phyloP scores from a whole-genome alignment of 768 basidiomycete genomes.

The Neoboletus magnificus region DNA sequence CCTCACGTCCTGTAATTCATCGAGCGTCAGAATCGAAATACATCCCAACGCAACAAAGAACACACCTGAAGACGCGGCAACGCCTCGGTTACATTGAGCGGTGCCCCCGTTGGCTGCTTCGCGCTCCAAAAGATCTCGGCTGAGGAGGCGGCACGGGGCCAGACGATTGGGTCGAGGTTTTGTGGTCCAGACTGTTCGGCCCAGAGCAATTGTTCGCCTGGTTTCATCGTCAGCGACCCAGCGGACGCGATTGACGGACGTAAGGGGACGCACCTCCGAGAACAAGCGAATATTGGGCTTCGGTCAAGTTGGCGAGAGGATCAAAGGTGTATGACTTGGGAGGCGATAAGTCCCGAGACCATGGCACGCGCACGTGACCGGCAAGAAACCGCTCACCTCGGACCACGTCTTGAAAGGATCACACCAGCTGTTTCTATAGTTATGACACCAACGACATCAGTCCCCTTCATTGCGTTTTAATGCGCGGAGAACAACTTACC shows the following conservation, averaged over 20 bases:
- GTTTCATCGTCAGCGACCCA: not conserved
- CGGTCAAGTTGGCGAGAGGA: constrained; percentile 43
- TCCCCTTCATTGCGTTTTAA: not conserved
- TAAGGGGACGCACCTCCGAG: constrained; percentile 29
- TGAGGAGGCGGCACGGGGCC: constrained; percentile 46
- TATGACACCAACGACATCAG: not conserved
- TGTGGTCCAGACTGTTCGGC: constrained; percentile 43
- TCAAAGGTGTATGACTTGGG: constrained; percentile 47
- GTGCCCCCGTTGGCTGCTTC: constrained; percentile 31
- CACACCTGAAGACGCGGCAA: constrained; percentile 47
- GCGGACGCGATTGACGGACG: not conserved
- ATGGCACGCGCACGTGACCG: not conserved
- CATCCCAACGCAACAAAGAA: not conserved
- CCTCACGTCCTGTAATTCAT: constrained; percentile 34
- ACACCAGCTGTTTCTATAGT: constrained; percentile 43
- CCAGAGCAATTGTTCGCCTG: constrained; percentile 44
- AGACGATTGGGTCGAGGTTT: constrained; percentile 32
- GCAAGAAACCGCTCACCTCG: constrained; percentile 29
- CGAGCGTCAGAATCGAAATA: not conserved
- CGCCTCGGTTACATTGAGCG: constrained; percentile 37
- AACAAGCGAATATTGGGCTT: constrained; percentile 35
- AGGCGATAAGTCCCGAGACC: constrained; percentile 8
- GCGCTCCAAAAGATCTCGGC: constrained; percentile 58
- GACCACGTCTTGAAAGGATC: constrained; percentile 54
- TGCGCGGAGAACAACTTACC: constrained; percentile 19